phyloP scores from a whole-genome alignment of 306 rosid genomes.

The Trifolium dubium region DNA sequence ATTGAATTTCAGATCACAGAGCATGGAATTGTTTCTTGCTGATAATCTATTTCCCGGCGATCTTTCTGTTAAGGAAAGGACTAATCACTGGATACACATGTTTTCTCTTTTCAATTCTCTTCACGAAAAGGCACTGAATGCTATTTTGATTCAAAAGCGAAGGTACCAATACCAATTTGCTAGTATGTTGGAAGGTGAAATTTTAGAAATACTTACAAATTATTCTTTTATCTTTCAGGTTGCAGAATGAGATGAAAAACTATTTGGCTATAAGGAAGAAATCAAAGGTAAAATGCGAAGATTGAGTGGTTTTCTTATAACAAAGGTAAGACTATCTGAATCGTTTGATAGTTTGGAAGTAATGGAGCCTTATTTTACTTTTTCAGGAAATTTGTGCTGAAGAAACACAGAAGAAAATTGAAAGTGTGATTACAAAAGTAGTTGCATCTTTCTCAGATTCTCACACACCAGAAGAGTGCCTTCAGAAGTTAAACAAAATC shows the following conservation, averaged over 20 bases:
- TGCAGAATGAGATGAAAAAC: slow-evolving; percentile 73
- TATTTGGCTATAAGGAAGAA: slow-evolving; percentile 64
- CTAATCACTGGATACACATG: slow-evolving; percentile 86
- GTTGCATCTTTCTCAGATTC: slow-evolving; percentile 78
- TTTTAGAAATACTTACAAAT: slow-evolving; percentile 33
- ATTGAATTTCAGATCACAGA: slow-evolving; percentile 65
- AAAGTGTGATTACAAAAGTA: slow-evolving; percentile 59
- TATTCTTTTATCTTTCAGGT: slow-evolving; percentile 60
- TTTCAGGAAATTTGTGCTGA: slow-evolving; percentile 73
- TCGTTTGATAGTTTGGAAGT: slow-evolving; percentile 37
- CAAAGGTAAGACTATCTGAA: slow-evolving; percentile 2
- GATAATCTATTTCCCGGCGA: slow-evolving; percentile 68
- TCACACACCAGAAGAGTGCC: slow-evolving; percentile 72
- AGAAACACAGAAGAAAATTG: slow-evolving; percentile 62
- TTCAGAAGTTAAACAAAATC: slow-evolving; percentile 67
- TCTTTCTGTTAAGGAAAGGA: slow-evolving; percentile 72
- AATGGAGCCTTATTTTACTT: slow-evolving; percentile 20
- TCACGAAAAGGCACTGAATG: slow-evolving; percentile 68
- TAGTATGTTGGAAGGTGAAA: slow-evolving; percentile 23
- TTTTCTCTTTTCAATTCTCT: slow-evolving; percentile 71
- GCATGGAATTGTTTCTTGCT: slow-evolving; percentile 78
- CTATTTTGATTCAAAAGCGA: slow-evolving; percentile 76
- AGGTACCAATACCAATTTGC: slow-evolving; percentile 58
- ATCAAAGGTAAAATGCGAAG: slow-evolving; percentile 69
- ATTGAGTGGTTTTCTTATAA: slow-evolving; percentile 28